Evolutionary conservation across 1,284 basidiomycete species (phyloP).

Genomic region (Rugosomyces carneus): DNA sequence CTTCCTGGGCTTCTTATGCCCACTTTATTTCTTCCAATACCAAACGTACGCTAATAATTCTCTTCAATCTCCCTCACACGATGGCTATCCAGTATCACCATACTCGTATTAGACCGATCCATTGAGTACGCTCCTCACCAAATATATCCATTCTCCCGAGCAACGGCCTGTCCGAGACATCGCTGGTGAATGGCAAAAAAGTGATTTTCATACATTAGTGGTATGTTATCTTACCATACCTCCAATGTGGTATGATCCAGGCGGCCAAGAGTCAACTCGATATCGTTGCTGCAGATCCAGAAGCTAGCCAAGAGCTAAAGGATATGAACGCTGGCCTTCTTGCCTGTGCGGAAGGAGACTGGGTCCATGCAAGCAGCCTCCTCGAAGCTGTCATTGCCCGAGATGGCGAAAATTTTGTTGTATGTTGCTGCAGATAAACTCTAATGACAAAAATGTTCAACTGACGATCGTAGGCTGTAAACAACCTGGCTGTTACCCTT

Average conservation of each 20-base stretch:
- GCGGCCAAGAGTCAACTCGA: slow-evolving; percentile 52
- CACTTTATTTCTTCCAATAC: slow-evolving; percentile 77
- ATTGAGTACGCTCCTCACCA: slow-evolving; percentile 68
- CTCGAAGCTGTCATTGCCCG: slow-evolving; percentile 39
- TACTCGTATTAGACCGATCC: slow-evolving; percentile 67
- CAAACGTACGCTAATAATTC: slow-evolving; percentile 67
- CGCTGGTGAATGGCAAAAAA: slow-evolving; percentile 63
- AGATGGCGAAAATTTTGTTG: slow-evolving; percentile 56
- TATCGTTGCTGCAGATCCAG: slow-evolving; percentile 40
- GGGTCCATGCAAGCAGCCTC: slow-evolving; percentile 44
- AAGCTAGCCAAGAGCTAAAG: slow-evolving; percentile 38
- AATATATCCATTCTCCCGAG: slow-evolving; percentile 73
- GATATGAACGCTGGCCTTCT: slow-evolving; percentile 59
- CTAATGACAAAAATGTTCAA: background rate
- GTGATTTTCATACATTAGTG: slow-evolving; percentile 69
- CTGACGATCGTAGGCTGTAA: slow-evolving; percentile 49
- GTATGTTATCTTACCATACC: slow-evolving; percentile 46
- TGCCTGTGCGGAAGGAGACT: slow-evolving; percentile 62
- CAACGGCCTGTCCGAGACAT: slow-evolving; percentile 66
- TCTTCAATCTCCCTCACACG: slow-evolving; percentile 42
- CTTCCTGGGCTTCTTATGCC: slow-evolving; percentile 56
- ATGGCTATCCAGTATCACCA: slow-evolving; percentile 50
- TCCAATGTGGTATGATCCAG: slow-evolving; percentile 60
- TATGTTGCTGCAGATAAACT: background rate
- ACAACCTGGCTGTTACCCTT: slow-evolving; percentile 68